Conservation (phyloP, 140 eudicot genomes). For the Anethum foeniculum region DNA sequence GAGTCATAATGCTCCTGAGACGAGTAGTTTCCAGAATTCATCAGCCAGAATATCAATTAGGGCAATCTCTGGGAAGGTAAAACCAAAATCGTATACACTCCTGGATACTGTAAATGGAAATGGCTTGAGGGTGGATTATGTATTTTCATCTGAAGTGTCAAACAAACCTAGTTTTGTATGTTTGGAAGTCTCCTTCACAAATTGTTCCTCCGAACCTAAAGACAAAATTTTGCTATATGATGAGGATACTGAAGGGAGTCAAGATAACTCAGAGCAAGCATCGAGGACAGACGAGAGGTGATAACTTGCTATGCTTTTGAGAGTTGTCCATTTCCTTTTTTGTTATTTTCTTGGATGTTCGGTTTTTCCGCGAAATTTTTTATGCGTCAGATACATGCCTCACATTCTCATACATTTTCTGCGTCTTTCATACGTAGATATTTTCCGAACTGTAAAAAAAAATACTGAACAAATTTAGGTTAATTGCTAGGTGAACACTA, state of each 20-base stretch:
- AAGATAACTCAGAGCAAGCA: conserved; percentile 41
- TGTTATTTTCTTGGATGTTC: neutral
- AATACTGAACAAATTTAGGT: neutral
- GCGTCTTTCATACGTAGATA: neutral
- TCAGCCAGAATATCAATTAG: conserved; percentile 76
- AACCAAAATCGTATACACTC: conserved; percentile 51
- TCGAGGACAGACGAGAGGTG: conserved; percentile 41
- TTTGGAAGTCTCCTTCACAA: conserved; percentile 51
- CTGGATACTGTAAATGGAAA: conserved; percentile 69
- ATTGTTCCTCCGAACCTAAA: conserved; percentile 51
- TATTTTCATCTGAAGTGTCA: conserved; percentile 56
- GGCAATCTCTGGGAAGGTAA: conserved; percentile 50
- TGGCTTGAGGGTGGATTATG: conserved; percentile 67
- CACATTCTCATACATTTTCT: neutral
- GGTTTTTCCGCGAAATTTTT: neutral
- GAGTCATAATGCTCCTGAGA: conserved; percentile 34
- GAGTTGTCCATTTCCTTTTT: neutral
- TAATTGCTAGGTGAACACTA: neutral
- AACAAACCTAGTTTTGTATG: conserved; percentile 50
- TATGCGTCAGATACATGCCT: neutral
- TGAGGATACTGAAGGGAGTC: conserved; percentile 39
- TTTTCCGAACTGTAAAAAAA: neutral
- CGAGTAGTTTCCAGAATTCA: conserved; percentile 33
- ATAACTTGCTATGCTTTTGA: conserved; percentile 7
- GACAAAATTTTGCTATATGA: conserved; percentile 39